Conservation (phyloP, 495 filamentous ascomycete species). For the Hypoxylon cercidicola region DNA sequence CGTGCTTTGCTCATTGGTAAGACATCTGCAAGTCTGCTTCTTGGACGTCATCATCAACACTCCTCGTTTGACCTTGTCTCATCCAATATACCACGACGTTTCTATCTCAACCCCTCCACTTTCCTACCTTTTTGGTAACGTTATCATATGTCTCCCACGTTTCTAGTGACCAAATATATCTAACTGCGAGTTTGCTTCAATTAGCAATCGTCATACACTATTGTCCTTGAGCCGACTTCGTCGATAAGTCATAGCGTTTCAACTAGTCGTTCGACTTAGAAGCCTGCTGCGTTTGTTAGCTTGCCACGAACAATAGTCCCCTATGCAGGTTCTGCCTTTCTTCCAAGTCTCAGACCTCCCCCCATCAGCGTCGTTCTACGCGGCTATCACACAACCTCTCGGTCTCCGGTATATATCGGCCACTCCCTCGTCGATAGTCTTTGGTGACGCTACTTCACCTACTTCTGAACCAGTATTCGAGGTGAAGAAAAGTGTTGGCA, state of each 20-base stretch:
- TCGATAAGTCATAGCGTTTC: conserved; percentile 2
- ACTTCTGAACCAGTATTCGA: conserved; percentile 50
- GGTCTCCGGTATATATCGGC: conserved; percentile 73
- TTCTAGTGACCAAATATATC: conserved; percentile 22
- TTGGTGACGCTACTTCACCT: conserved; percentile 45
- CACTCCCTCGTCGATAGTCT: conserved; percentile 45
- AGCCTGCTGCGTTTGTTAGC: conserved; percentile 8
- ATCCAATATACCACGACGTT: conserved; percentile 14
- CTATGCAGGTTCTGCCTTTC: conserved; percentile 53
- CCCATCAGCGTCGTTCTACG: conserved; percentile 81
- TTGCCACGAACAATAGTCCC: conserved; percentile 27
- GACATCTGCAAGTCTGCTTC: conserved; percentile 16
- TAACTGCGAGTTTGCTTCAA: conserved; percentile 18
- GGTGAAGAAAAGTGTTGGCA: conserved; percentile 46
- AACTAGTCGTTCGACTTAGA: conserved; percentile 10
- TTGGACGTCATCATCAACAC: conserved; percentile 23
- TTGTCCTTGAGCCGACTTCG: conserved; percentile 5
- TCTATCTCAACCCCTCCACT: conserved; percentile 5
- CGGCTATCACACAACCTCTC: conserved; percentile 76
- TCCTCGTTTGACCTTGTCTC: conserved; percentile 25
- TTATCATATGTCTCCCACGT: conserved; percentile 16
- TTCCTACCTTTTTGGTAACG: conserved; percentile 26
- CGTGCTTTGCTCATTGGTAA: conserved; percentile 16
- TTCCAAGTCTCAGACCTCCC: conserved; percentile 76
- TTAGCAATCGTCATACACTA: conserved; percentile 20